Conservation (phyloP, 805 yeast genomes). For the Clavispora fructus region DNA sequence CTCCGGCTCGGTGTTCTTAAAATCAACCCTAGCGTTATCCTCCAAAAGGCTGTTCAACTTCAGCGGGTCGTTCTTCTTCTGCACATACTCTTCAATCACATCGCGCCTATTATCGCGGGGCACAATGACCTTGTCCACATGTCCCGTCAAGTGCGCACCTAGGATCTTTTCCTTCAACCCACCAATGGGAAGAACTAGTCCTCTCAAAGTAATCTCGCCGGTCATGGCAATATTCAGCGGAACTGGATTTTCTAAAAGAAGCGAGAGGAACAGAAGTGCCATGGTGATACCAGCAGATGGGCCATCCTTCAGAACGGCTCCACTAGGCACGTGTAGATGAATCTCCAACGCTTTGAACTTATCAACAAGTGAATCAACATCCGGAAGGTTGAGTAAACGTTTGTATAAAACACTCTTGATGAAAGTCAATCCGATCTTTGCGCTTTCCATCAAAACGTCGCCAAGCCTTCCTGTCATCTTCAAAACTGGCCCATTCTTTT, state of each 20-base stretch:
- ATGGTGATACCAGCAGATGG: conserved; percentile 50
- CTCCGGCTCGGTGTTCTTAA: conserved; percentile 43
- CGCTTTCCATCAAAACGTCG: conserved; percentile 74
- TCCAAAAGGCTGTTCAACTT: conserved; percentile 30
- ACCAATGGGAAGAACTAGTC: conserved; percentile 76
- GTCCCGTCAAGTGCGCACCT: conserved; percentile 70
- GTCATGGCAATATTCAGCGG: conserved; percentile 67
- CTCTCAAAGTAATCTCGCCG: conserved; percentile 78
- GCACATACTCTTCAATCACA: conserved; percentile 52
- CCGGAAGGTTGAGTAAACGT: conserved; percentile 26
- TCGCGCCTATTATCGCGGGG: conserved; percentile 71
- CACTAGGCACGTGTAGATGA: conserved; percentile 47
- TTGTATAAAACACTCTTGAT: conserved; percentile 52
- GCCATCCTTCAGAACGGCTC: conserved; percentile 44
- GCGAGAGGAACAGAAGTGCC: conserved; percentile 43
- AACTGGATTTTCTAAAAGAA: conserved; percentile 39
- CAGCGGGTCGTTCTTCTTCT: conserved; percentile 29
- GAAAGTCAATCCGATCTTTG: conserved; percentile 70
- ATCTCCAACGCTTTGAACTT: conserved; percentile 53
- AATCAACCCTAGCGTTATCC: conserved; percentile 30
- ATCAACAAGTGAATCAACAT: conserved; percentile 29
- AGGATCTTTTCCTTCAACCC: conserved; percentile 73
- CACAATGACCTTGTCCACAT: conserved; percentile 52
- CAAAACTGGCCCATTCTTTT: conserved; percentile 31
- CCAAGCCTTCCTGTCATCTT: conserved; percentile 80